phyloP scores from a whole-genome alignment of 768 basidiomycete species.

The Boletus barrowsii region DNA sequence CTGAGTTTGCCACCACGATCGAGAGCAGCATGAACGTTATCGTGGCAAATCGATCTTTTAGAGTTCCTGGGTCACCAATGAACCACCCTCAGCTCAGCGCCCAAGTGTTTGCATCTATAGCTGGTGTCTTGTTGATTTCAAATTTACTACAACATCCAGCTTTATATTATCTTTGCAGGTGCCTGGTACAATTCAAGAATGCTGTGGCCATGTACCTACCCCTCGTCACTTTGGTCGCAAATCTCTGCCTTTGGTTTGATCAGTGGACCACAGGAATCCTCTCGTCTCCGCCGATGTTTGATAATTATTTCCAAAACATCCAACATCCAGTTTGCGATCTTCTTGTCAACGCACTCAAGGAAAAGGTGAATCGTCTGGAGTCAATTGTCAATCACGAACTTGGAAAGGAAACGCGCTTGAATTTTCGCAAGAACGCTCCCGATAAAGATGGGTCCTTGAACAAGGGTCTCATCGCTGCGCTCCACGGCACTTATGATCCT shows the following conservation, averaged over 20 bases:
- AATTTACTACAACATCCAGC: conserved; percentile 17
- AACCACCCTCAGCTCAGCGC: conserved; percentile 31
- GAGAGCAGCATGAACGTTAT: conserved; percentile 38
- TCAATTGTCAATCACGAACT: conserved; percentile 54
- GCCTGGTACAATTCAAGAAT: conserved; percentile 57
- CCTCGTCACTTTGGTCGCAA: conserved; percentile 39
- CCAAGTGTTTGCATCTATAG: conserved; percentile 45
- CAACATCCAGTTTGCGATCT: conserved; percentile 35
- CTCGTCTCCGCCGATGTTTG: conserved; percentile 39
- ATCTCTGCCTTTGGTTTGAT: conserved; percentile 44
- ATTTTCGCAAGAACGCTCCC: conserved; percentile 3
- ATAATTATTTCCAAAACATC: conserved; percentile 39
- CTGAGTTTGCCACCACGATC: conserved; percentile 39
- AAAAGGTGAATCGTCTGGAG: conserved; percentile 31
- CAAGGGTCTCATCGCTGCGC: conserved; percentile 39
- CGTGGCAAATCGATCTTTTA: conserved; percentile 32
- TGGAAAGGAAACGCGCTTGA: conserved; percentile 29
- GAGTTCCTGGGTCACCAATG: conserved; percentile 18
- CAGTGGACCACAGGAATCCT: conserved; percentile 45
- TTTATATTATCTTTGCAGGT: conserved; percentile 34
- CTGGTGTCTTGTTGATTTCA: conserved; percentile 37
- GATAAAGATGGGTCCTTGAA: conserved; percentile 2
- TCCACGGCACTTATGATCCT: conserved; percentile 46
- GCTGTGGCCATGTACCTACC: conserved; percentile 45
- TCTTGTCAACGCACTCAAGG: conserved; percentile 30